Conservation (phyloP, 768 basidiomycete genomes). For the Punctularia strigosozonata region DNA sequence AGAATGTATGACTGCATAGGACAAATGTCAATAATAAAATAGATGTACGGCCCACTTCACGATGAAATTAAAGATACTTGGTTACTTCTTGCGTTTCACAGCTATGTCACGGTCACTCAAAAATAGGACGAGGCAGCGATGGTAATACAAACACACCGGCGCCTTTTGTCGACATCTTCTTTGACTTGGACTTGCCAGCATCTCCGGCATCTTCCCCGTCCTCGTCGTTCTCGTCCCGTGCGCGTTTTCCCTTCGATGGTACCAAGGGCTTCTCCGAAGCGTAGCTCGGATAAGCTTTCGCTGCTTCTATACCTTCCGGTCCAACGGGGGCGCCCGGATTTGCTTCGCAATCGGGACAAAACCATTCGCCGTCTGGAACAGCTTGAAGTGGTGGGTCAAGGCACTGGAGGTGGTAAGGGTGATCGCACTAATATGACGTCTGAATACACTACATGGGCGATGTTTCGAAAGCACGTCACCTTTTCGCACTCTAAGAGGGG, state of each 20-base stretch:
- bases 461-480: constrained; percentile 25
- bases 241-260: constrained; percentile 13
- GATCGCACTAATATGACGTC: constrained; percentile 63
- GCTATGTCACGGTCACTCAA: constrained; percentile 10
- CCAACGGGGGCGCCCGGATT: constrained; percentile 41
- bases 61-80: no score
- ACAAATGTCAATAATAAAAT: no score
- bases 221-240: constrained; percentile 13
- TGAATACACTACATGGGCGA: not conserved
- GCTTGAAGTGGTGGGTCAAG: constrained; percentile 64
- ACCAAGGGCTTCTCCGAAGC: no score
- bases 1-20: no score
- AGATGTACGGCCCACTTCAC: no score
- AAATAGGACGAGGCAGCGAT: not conserved
- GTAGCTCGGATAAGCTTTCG: constrained; percentile 5
- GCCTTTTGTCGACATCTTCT: constrained; percentile 34
- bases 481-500: constrained; percentile 85
- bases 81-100: constrained; percentile 29
- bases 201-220: constrained; percentile 12
- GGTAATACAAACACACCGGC: constrained; percentile 20
- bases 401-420: constrained; percentile 77
- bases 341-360: constrained; percentile 64
- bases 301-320: constrained; percentile 7
- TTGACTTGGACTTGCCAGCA: constrained; percentile 18
- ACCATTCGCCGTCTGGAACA: constrained; percentile 88